Evolutionary conservation across 139 green algal genomes (phyloP).

Genomic region (Deuterostichococcus epilithicus): DNA sequence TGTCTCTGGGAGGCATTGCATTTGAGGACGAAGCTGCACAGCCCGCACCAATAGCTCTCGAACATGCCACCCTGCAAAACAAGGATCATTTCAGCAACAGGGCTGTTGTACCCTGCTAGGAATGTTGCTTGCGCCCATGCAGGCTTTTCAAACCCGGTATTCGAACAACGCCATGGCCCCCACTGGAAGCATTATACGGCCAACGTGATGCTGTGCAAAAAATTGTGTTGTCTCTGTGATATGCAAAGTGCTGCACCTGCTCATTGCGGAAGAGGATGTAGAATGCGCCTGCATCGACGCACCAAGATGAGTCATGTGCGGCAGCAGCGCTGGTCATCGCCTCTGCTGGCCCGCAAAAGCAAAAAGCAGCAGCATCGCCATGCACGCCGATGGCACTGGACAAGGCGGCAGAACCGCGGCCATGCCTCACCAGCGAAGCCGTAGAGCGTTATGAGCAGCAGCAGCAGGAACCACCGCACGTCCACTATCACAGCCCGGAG

Average conservation of each 20-base stretch:
- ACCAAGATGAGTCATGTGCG: slow-evolving; percentile 28
- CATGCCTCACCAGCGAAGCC: slow-evolving; percentile 6
- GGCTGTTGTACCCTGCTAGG: neutral
- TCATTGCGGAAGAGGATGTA: slow-evolving; percentile 50
- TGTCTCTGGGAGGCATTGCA: too few relatives aligned
- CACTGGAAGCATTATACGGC: neutral
- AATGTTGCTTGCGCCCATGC: neutral
- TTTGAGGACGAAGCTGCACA: too few relatives aligned
- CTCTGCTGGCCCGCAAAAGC: too few relatives aligned
- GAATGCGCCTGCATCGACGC: slow-evolving; percentile 40
- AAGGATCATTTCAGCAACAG: slow-evolving; percentile 5
- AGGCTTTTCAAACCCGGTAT: neutral
- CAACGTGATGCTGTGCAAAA: slow-evolving; percentile 23
- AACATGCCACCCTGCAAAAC: slow-evolving; percentile 12
- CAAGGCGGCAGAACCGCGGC: neutral
- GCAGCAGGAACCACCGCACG: slow-evolving; percentile 29
- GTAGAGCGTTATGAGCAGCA: slow-evolving; percentile 23
- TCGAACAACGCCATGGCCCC: neutral
- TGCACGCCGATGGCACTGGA: neutral
- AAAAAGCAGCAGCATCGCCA: too few relatives aligned
- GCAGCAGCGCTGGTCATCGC: neutral
- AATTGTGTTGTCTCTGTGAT: slow-evolving; percentile 5
- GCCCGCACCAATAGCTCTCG: slow-evolving; percentile 2
- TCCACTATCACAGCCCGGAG: slow-evolving; percentile 22
- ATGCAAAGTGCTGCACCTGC: slow-evolving; percentile 16